A percentile compares a stretch with the other conserved stretches of the same genome.
Conservation (phyloP, 2,329 filamentous ascomycete genomes). For the Aspergillus udagawae region DNA sequence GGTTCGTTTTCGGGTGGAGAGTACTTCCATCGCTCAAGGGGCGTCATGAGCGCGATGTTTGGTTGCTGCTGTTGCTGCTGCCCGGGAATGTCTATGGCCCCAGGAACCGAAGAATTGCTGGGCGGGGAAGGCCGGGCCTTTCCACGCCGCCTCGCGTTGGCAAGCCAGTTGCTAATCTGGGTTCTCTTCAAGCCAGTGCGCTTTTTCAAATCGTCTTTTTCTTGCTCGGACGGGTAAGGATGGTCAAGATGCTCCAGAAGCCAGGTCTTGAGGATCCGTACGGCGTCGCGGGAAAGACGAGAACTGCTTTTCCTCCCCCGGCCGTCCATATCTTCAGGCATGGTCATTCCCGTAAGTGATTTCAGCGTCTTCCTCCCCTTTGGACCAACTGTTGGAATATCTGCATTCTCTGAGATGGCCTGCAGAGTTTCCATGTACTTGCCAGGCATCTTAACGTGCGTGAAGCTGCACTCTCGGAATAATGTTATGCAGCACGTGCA, state of each 20-base stretch:
- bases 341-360: slow-evolving; percentile 34
- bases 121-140: slow-evolving; percentile 65
- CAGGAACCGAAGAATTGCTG: slow-evolving; percentile 65
- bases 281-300: slow-evolving; percentile 74
- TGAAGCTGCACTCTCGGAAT: slow-evolving; percentile 47
- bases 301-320: slow-evolving; percentile 62
- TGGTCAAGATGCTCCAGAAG: slow-evolving; percentile 73
- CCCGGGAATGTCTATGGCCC: slow-evolving; percentile 69
- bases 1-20: slow-evolving; percentile 68
- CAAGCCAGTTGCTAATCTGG: slow-evolving; percentile 89
- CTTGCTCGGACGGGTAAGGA: slow-evolving; percentile 82
- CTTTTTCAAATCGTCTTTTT: slow-evolving; percentile 74
- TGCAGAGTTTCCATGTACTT: slow-evolving; percentile 44
- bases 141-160: slow-evolving; percentile 78
- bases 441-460: slow-evolving; percentile 37
- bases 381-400: slow-evolving; percentile 34
- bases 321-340: slow-evolving; percentile 35
- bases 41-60: slow-evolving; percentile 53
- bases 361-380: slow-evolving; percentile 41
- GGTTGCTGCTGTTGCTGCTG: slow-evolving; percentile 31
- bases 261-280: slow-evolving; percentile 81
- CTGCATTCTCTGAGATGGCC: slow-evolving; percentile 41
- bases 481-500: slow-evolving; percentile 48
- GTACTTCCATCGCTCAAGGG: slow-evolving; percentile 65
- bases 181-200: slow-evolving; percentile 76